Base-by-base conservation (phyloP, 257 asterid genomes). In the Ballota nigra region DNA sequence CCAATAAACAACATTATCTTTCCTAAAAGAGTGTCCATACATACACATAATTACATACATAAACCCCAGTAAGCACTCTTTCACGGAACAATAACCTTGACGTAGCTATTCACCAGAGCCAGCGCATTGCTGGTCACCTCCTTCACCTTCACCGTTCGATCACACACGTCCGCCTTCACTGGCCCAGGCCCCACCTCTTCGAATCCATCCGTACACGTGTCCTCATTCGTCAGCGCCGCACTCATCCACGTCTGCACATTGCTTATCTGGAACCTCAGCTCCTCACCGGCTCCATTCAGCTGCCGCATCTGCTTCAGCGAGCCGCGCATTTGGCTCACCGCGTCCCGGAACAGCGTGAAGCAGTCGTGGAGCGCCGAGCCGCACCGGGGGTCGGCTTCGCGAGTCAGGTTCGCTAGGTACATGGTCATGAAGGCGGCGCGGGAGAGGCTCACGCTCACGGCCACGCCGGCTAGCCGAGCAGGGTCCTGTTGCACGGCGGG, bases 241-340 rank as follows among this genome's bases (percentile, higher is more conserved):
- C 98, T 93, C 94, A 93, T 87, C 98, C 98, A 93, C 71, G 98
- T 93, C 91, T 89, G 97, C 55, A 93, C 93, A 41, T 93, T 89
- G 69, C 94, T 87, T 78, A 93, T 75, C 80, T 87, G 87, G 71
- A 87, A 89, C 86, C 85, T 79, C 76, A 91, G 75, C 81, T 87
- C 77, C 84, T 83, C 91, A 0, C 88, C 83, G 2, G 75, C 38
- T 6, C 81, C 88, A 0, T 51, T 43, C 1, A 90, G 89, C 74
- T 47, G 82, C 7, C 87, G 85, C 97, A 92, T 92, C 80, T 90
- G 93, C 59, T 51, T 69, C 67, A 89, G 69, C 9, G 99, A 94
- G 26, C 79, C 95, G 0, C 84, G 86, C 24, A 91, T 84, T 79
- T 84, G 91, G 72, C 84, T 87, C 61, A 85, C 90, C 4, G 97